Evolutionary conservation across 2,329 filamentous ascomycete genomes (phyloP), one percentile per base, ranked within the genome.

Genomic region (Aspergillus intermedius): DNA sequence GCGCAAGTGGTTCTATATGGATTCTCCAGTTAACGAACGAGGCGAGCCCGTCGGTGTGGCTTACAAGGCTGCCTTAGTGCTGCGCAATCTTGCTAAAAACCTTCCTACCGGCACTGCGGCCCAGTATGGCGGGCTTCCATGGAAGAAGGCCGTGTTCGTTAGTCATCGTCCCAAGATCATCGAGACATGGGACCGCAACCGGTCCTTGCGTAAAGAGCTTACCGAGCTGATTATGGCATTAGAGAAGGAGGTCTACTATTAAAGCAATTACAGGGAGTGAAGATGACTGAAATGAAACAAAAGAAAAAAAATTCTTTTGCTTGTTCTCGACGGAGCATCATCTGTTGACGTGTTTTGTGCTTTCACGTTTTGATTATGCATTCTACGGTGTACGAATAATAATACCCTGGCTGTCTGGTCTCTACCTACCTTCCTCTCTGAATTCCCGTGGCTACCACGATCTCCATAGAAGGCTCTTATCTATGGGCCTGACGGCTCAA

Each of bases 71-170:
- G 65, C 70, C 5, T 58, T 77, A 42, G 67, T 77, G 3, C 53
- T 77, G 54, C 69, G 73, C 39, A 77, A 77, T 45, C 61, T 77
- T 23, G 69, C 72, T 8, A 60, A 69, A 8, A 71, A 73, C 50
- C 60, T 73, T 3, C 69, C 70, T 0, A 62, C 61, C 44, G 62
- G 62, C 2, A 59, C 57, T 10, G 58, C 63, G 0, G 55, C 60
- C 0, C 54, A 60, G 45, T 60, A 63, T 30, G 56, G 62, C 15
- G 57, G 59, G 4, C 56, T 69, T 35, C 60, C 66, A 4, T 70
- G 68, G 67, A 70, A 68, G 53, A 66, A 69, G 43, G 64, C 65
- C 4, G 62, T 67, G 22, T 73, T 71, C 49, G 49, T 69, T n/a
- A 68, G 64, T 49, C 65, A 69, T 23, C 63, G 67, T 12, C 54